Evolutionary conservation across 495 filamentous ascomycete genomes (phyloP), one percentile per base, ranked within the genome.

Genomic region (Hypoxylon lenormandii): DNA sequence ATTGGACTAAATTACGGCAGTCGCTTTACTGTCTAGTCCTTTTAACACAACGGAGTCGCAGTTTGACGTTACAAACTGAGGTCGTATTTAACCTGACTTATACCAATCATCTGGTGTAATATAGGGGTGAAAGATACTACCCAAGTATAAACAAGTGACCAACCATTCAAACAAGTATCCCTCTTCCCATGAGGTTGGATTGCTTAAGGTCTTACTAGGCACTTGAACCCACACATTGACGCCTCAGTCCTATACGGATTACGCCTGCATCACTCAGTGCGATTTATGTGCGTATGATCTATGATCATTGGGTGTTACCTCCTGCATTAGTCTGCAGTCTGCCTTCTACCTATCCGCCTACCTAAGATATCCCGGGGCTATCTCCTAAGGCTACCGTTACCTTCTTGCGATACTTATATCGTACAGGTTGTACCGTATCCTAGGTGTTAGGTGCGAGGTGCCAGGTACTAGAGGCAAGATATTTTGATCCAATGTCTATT

Each of bases 301-400:
- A 57, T 64, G 53, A 64, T 60, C 64, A 64, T 69, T 69, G 60
- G 66, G 60, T 69, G 66, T 46, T 59, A 60, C 54, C 60, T 69
- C 66, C 66, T 69, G 66, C 66, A 69, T 69, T 69, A 69, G 66
- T 69, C n/a, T n/a, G n/a, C 50, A 10, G 5, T 36, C 48, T 51
- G 42, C 42, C 46, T 55, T 46, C 45, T 37, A 26, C 4, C 22
- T 21, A 16, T 10, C 15, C 52, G 52, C 65, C 37, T 63, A 69
- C 65, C 36, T 63, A 26, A 26, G n/a, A n/a, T n/a, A n/a, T n/a
- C n/a, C n/a, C n/a, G n/a, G n/a, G n/a, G 23, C 23, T 26, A 26
- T 26, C 23, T 26, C 23, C 23, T 26, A 5, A 26, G 23, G 23
- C 23, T 26, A 5, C 2, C 2, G 23, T 26, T 26, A 5, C 23